Evolutionary conservation across 2,329 filamentous ascomycete species (phyloP), one percentile per base, ranked within the genome.

Genomic region (Hypomyces rosellus): DNA sequence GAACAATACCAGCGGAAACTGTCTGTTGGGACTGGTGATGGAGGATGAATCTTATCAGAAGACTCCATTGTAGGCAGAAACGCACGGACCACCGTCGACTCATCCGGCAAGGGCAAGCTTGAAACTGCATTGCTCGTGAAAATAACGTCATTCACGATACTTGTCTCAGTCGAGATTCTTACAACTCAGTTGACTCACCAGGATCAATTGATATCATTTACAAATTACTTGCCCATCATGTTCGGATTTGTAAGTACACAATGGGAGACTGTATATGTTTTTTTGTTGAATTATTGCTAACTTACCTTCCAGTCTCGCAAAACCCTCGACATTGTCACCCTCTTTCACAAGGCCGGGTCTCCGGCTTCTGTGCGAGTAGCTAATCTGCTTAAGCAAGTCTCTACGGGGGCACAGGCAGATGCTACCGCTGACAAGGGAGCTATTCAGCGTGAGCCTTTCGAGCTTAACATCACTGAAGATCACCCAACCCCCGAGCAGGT

Each of bases 251-350:
- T 61, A 41, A 54, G 59, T 45, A 15, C 12, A 41, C 25, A 12
- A 44, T 34, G 11, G 22, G 5, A 13, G 12, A 5, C 6, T 44
- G 12, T 25, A 25, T 9, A 15, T 53, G 46, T 45, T 61, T 63
- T 47, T 63, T 48, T 5, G 38, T 39, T 13, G 39, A 30, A 47
- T 20, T 3, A 18, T 41, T 41, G 38, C 38, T 41, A 11, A 41
- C 20, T 6, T 11, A 13, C 5, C 14, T 34, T 25, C 63, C 90
- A 41, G 38, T 41, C 38, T 86, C 81, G 77, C 71, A 91, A 89
- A 77, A 80, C 86, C 58, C 80, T 88, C 69, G 91, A 97, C 75
- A 88, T 95, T 59, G 82, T 97, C 66, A 97, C 92, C 54, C 85
- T 99, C 75, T 99, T 97, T 78, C 91, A 96, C 80, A 88, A 88